Conservation (phyloP, 176 grass and related monocot species). For the Oryza meyeriana region DNA sequence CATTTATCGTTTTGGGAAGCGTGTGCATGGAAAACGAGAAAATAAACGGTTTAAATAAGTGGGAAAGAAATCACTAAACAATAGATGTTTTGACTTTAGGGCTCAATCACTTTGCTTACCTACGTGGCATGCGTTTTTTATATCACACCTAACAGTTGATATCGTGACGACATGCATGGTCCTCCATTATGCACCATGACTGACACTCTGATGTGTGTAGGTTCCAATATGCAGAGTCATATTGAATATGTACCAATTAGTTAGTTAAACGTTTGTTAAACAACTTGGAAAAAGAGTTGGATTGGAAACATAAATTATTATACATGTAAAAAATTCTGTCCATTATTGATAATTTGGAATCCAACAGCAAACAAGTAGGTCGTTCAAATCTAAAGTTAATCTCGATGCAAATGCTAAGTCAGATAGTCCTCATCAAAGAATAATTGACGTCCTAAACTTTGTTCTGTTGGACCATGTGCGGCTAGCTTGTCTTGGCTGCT, state of each 20-base stretch:
- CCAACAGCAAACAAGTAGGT: not conserved
- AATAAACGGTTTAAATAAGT: too few species aligned
- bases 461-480: not conserved
- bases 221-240: not conserved
- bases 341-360: slow-evolving; percentile 19
- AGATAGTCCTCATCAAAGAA: not conserved
- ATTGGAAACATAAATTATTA: not conserved
- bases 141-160: not conserved
- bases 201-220: not conserved
- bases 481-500: not conserved
- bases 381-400: not conserved
- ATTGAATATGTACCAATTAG: not conserved
- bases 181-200: slow-evolving; percentile 8
- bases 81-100: slow-evolving; percentile 3
- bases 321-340: not conserved
- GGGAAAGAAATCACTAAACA: not conserved
- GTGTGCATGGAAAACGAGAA: too few species aligned
- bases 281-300: not conserved
- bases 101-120: slow-evolving; percentile 3
- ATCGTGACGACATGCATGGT: slow-evolving; percentile 7
- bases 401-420: not conserved
- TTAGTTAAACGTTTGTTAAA: not conserved
- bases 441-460: not conserved
- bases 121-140: not conserved
- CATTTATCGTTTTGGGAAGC: too few species aligned